Percentiles rank a stretch among this genome's conserved stretches.
These are phyloP conservation scores for Boletus rex-veris DNA, from an alignment of 768 basidiomycete genomes.

Conservation along the genomic window DNA sequence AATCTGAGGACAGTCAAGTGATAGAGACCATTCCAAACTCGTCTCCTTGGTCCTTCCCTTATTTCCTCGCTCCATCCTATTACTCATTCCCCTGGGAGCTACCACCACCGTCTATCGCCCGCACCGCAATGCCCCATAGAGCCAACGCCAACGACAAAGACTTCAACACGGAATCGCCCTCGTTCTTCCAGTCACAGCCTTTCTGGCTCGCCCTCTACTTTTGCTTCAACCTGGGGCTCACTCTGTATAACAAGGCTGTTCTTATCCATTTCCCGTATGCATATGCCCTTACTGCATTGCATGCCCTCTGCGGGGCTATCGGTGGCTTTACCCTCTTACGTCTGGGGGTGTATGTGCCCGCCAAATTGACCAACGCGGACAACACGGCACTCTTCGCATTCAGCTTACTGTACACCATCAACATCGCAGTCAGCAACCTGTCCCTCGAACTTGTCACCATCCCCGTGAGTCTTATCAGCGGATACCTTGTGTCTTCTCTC, in stretches of 20 bases:
- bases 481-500: background rate
- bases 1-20: slow-evolving; percentile 2
- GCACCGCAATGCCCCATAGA: background rate
- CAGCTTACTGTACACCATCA: slow-evolving; percentile 87
- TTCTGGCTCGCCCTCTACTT: slow-evolving; percentile 85
- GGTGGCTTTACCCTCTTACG: slow-evolving; percentile 71
- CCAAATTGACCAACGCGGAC: slow-evolving; percentile 48
- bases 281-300: slow-evolving; percentile 90
- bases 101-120: slow-evolving; percentile 11
- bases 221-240: slow-evolving; percentile 84
- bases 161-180: slow-evolving; percentile 8
- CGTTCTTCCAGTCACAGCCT: slow-evolving; percentile 30
- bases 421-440: slow-evolving; percentile 92
- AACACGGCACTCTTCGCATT: slow-evolving; percentile 70
- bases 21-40: background rate
- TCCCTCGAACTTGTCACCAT: slow-evolving; percentile 86
- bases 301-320: slow-evolving; percentile 80
- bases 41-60: background rate
- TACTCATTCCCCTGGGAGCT: slow-evolving; percentile 21
- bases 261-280: slow-evolving; percentile 93
- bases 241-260: slow-evolving; percentile 92
- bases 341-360: slow-evolving; percentile 55
- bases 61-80: slow-evolving; percentile 1
- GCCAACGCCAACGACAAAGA: slow-evolving; percentile 1
- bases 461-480: slow-evolving; percentile 55